A percentile compares a stretch with the other conserved stretches of the same genome.
Conservation (phyloP, 2,329 filamentous ascomycete genomes). For the Epichloe bromicola region DNA sequence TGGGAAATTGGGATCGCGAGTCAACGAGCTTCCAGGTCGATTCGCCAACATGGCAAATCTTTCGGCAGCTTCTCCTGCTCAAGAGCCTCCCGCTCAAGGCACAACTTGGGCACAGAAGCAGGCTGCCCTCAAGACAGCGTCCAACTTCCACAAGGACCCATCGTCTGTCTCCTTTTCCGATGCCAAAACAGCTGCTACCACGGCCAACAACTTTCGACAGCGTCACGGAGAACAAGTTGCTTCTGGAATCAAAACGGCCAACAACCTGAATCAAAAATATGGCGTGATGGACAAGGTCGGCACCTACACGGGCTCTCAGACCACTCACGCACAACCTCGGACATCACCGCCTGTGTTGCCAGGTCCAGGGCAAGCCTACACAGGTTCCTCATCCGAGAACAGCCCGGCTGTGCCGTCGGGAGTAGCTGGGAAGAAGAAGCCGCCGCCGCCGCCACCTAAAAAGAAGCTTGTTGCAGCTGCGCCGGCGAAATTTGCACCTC, state of each 20-base stretch:
- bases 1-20: conserved; percentile 23
- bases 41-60: conserved; percentile 42
- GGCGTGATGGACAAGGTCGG: conserved; percentile 31
- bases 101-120: conserved; percentile 55
- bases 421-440: conserved; percentile 37
- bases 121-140: conserved; percentile 47
- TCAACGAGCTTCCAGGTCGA: conserved; percentile 55
- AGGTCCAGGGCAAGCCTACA: background rate
- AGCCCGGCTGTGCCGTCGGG: background rate
- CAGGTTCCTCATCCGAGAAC: background rate
- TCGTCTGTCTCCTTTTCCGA: conserved; percentile 48
- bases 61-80: conserved; percentile 11
- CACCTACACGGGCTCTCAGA: conserved; percentile 12
- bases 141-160: conserved; percentile 46
- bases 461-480: conserved; percentile 32
- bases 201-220: conserved; percentile 56
- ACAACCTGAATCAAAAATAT: conserved; percentile 48
- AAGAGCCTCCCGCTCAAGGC: conserved; percentile 27
- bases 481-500: conserved; percentile 7
- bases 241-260: conserved; percentile 43
- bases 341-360: conserved; percentile 1
- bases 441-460: conserved; percentile 37
- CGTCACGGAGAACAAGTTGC: conserved; percentile 56
- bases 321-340: conserved; percentile 3
- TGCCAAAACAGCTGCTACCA: conserved; percentile 42